Base-by-base conservation (phyloP, 2,329 filamentous ascomycete species). In the Alternaria rosae region DNA sequence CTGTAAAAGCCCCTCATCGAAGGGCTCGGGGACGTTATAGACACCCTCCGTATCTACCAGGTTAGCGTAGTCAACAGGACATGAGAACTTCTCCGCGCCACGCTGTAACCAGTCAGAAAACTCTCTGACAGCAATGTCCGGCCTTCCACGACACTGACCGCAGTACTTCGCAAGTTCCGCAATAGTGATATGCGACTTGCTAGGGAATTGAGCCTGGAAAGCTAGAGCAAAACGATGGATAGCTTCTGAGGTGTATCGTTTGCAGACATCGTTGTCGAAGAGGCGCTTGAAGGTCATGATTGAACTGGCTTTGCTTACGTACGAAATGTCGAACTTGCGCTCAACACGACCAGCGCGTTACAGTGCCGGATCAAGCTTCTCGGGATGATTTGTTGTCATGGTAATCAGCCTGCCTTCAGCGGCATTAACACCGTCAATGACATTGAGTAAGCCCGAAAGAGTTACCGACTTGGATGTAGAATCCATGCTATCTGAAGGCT, bases 331-430 rank as follows among this genome's bases (percentile, higher is more conserved):
- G 74, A 97, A 97, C 86, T 97, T 97, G 74, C 61, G 86, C 69
- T 92, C 89, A 6, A 92, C 87, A 4, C 90, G 84, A 2, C 91
- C 91, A 0, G 91, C 89, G 0, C 91, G 85, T 45, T 92, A 88
- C 5, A 94, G 84, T 0, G 90, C 91, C 45, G 88, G 84, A 72
- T 93, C 91, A 0, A 94, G 85, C 15, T 86, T 83, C 68, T 93
- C 88, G 3, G 89, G 89, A 60, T 88, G 86, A 78, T 94, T 94
- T 42, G 90, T 92, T 0, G 91, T 93, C 89, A 93, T 92, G 79
- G 93, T 88, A 26, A 94, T 84, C 17, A 94, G 85, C 47, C 91
- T 86, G 41, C 91, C 91, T 78, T 93, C 91, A 69, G 92, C 89
- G 6, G 88, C 91, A 3, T 89, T 90, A 4, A 93, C 90, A 57